Percentiles rank a stretch among this genome's conserved stretches.
phyloP scores from a whole-genome alignment of 176 grass and related monocot genomes.

The Triticum timopheevii region DNA sequence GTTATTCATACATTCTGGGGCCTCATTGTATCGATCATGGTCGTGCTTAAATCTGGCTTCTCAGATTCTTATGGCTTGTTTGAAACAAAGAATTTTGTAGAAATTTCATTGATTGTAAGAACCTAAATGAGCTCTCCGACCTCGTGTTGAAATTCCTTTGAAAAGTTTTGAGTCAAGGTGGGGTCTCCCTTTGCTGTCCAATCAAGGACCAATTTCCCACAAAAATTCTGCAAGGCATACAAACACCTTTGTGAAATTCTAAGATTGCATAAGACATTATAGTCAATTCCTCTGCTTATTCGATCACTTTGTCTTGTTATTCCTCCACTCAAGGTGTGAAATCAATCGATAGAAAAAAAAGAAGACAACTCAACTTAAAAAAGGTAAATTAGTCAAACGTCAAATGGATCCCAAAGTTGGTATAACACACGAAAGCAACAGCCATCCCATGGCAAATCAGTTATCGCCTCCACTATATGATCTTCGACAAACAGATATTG shows the following conservation, averaged over 20 bases:
- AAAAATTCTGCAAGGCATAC: neutral
- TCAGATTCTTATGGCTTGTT: too few relatives aligned
- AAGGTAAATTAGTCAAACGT: neutral
- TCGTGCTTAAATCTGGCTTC: too few relatives aligned
- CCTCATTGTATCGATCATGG: too few relatives aligned
- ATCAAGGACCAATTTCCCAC: neutral
- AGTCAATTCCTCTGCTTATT: neutral
- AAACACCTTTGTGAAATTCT: neutral
- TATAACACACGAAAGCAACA: conserved; percentile 31
- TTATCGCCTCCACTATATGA: conserved; percentile 21
- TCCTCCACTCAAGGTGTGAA: neutral
- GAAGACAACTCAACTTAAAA: neutral
- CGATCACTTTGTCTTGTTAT: neutral
- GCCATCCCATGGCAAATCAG: conserved; percentile 9
- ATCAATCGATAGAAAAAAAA: too few relatives aligned
- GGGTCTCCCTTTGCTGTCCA: too few relatives aligned
- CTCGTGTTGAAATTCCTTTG: neutral
- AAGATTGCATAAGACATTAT: neutral
- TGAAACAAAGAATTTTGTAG: too few relatives aligned
- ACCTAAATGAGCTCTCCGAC: too few relatives aligned
- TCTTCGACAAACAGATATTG: conserved; percentile 31
- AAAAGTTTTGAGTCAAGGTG: neutral
- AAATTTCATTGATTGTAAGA: too few relatives aligned
- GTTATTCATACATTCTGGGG: too few relatives aligned
- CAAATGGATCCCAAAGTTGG: conserved; percentile 12